A percentile compares a stretch with the other conserved stretches of the same genome.
These are phyloP conservation scores for Coprinellus micaceus DNA, from an alignment of 768 basidiomycete species.

Conservation along the genomic window DNA sequence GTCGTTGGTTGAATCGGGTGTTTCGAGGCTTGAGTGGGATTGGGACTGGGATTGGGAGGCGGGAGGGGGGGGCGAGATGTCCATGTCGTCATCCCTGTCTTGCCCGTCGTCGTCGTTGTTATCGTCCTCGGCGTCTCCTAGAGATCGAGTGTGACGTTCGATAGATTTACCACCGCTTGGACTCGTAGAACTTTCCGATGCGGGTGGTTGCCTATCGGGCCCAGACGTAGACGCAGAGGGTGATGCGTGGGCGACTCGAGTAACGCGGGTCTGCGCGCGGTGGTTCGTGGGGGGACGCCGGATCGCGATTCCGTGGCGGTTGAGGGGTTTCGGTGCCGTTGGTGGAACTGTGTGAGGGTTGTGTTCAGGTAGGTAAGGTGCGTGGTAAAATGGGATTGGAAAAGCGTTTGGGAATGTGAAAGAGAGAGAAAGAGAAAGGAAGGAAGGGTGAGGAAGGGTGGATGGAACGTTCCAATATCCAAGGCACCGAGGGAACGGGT, in stretches of 20 bases:
- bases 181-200: too few relatives aligned
- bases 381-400: too few relatives aligned
- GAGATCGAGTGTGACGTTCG: constrained; percentile 47
- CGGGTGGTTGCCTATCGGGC: too few relatives aligned
- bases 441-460: too few relatives aligned
- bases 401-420: too few relatives aligned
- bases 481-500: too few relatives aligned
- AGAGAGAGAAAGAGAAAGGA: too few relatives aligned
- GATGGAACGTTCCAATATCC: too few relatives aligned
- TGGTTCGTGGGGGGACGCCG: background rate
- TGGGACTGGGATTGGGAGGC: too few relatives aligned
- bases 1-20: constrained; percentile 11
- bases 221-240: too few relatives aligned
- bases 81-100: constrained; percentile 5
- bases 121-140: constrained; percentile 33
- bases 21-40: background rate
- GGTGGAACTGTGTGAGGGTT: background rate
- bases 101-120: background rate
- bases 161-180: constrained; percentile 19
- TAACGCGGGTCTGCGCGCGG: background rate
- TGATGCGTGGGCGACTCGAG: background rate
- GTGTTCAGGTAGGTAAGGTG: too few relatives aligned
- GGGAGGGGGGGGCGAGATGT: background rate
- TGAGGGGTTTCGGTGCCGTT: too few relatives aligned
- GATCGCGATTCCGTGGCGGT: background rate